A percentile compares a stretch with the other conserved stretches of the same genome.
Conservation (phyloP, 441 rosid genomes). For the Erodium texanum region DNA sequence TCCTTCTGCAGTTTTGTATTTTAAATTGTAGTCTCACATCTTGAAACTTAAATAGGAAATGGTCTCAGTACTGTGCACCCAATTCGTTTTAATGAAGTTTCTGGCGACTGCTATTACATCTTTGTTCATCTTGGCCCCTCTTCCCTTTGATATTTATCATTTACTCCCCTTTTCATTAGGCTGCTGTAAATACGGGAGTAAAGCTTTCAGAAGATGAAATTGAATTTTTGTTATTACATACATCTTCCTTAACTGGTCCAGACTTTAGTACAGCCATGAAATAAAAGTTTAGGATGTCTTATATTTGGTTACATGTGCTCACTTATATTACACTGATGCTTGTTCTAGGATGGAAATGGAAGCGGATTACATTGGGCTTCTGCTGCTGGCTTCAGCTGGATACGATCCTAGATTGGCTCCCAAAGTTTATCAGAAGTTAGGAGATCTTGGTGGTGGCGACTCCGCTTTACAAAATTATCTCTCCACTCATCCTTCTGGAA, state of each 20-base stretch:
- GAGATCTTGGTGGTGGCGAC: constrained; percentile 41
- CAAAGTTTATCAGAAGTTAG: constrained; percentile 65
- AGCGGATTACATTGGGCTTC: constrained; percentile 69
- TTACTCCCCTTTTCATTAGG: too few species aligned
- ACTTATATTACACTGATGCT: neutral
- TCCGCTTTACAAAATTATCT: constrained; percentile 47
- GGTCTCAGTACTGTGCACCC: neutral
- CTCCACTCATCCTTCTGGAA: constrained; percentile 94
- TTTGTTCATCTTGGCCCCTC: too few species aligned
- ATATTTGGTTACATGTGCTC: neutral
- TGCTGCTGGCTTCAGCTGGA: constrained; percentile 80
- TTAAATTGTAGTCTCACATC: neutral
- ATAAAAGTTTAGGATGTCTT: too few species aligned
- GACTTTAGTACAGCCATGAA: too few species aligned
- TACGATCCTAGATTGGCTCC: constrained; percentile 91
- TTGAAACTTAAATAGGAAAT: neutral
- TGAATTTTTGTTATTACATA: too few species aligned
- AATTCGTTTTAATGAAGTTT: neutral
- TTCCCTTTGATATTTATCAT: too few species aligned
- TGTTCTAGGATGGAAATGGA: constrained; percentile 64
- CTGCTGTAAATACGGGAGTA: too few species aligned
- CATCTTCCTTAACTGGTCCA: too few species aligned
- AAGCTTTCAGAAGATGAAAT: too few species aligned
- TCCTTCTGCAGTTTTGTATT: neutral
- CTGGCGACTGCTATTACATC: neutral